A percentile compares a stretch with the other conserved stretches of the same genome.
Evolutionary conservation across 257 asterid species (phyloP).

Genomic region (Capsicum chinense): DNA sequence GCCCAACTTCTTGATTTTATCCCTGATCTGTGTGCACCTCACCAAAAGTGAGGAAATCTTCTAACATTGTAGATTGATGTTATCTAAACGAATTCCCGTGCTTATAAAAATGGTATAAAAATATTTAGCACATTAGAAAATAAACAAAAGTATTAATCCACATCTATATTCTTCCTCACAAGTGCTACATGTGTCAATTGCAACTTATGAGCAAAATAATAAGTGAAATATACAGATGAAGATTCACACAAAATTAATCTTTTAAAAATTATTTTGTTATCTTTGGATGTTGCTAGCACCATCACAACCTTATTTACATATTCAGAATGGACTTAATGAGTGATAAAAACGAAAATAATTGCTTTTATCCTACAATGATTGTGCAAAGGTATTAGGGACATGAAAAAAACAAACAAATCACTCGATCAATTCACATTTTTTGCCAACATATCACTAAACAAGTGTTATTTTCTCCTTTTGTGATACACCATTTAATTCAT

Average conservation of each 20-base stretch:
- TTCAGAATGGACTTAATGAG: background rate
- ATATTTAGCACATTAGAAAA: no score
- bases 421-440: background rate
- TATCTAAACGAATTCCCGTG: no score
- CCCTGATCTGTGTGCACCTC: no score
- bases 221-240: slow-evolving; percentile 11
- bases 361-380: background rate
- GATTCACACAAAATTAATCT: background rate
- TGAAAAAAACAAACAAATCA: background rate
- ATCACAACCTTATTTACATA: slow-evolving; percentile 14
- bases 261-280: background rate
- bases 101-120: background rate
- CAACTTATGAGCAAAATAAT: slow-evolving; percentile 10
- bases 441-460: background rate
- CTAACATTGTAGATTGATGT: no score
- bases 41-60: no score
- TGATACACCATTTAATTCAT: background rate
- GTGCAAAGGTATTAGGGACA: background rate
- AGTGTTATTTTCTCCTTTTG: background rate
- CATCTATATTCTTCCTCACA: no score
- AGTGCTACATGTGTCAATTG: no score
- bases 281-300: background rate
- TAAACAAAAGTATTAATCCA: no score
- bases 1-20: no score
- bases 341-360: background rate